Conservation (phyloP, 2,329 filamentous ascomycete species). For the Mariannaea sp. region DNA sequence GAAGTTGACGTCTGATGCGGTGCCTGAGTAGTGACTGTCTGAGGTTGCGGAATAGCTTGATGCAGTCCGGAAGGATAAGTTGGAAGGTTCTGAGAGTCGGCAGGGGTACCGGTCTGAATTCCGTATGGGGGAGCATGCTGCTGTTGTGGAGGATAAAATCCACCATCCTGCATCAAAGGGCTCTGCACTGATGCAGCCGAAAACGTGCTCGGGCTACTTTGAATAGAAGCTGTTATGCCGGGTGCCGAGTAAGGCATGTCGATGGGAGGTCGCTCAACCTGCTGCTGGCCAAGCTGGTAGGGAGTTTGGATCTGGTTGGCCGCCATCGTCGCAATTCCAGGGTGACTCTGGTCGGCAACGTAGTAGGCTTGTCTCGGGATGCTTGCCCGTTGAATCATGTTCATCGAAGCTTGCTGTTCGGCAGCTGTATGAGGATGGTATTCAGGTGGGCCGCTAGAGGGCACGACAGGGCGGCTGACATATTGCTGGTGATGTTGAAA, state of each 20-base stretch:
- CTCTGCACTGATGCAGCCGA: conserved; percentile 60
- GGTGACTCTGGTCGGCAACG: conserved; percentile 65
- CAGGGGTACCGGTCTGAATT: conserved; percentile 53
- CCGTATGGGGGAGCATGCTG: conserved; percentile 54
- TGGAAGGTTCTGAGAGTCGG: conserved; percentile 51
- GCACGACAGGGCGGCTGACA: conserved; percentile 53
- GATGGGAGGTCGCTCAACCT: conserved; percentile 51
- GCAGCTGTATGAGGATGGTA: conserved; percentile 50
- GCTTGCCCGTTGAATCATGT: conserved; percentile 55
- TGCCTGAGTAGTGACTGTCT: conserved; percentile 43
- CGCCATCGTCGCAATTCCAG: conserved; percentile 66
- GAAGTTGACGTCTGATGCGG: conserved; percentile 33
- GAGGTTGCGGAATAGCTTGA: conserved; percentile 42
- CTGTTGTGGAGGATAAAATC: conserved; percentile 61
- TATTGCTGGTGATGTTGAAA: conserved; percentile 50
- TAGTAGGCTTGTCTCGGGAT: conserved; percentile 58
- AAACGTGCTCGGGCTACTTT: conserved; percentile 64
- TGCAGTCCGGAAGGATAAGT: conserved; percentile 51
- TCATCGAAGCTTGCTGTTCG: conserved; percentile 51
- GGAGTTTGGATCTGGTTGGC: conserved; percentile 54
- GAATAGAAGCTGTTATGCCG: conserved; percentile 55
- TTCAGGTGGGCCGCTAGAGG: conserved; percentile 48
- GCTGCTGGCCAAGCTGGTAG: conserved; percentile 58
- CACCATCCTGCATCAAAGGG: conserved; percentile 55
- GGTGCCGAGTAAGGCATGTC: conserved; percentile 58